Base-by-base conservation (phyloP, 2,329 filamentous ascomycete genomes). In the Ceratocystis diversiconidia region DNA sequence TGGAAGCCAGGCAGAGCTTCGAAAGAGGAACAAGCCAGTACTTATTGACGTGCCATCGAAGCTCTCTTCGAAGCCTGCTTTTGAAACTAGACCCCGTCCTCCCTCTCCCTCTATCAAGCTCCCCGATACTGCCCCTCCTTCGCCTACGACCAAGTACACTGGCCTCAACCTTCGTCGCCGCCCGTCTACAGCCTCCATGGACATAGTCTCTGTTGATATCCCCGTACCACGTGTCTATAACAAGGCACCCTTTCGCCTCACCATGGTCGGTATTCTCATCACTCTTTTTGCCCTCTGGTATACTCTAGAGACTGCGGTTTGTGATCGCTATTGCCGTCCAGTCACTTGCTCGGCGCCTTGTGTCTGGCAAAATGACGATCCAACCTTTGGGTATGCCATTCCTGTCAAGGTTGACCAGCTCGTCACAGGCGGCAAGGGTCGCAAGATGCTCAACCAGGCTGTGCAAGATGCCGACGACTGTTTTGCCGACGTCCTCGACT, bases 391-490 rank as follows among this genome's bases (percentile, higher is more conserved):
- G n/a, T 77, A 76, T 48, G 81, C 82, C 1, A 76, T 86, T 59
- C 83, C 84, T 2, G 79, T 84, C 66, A 86, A 85, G 74, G 70
- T 86, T 12, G 83, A 86, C 71, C 78, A 85, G 69, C 86, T 83
- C 83, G 71, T 76, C 7, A 82, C 80, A 0, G 79, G 80, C 17
- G 82, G 82, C 0, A 73, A 73, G 43, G 80, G 80, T 4, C 79
- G 80, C 46, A 70, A 69, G 1, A 55, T 78, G 2, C 72, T 73
- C 15, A 72, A 71, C n/a, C 71, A 73, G 55, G 69, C 76, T 1
- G 70, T 71, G 3, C 78, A 82, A 62, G 77, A 81, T 44, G 68
- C 77, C 1, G 73, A 74, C 5, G 82, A 85, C 69, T 71, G 75
- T 68, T 61, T 75, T 25, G 80, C 79, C 0, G 82, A 85, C 36